Percentiles rank a stretch among this genome's conserved stretches.
phyloP scores from a whole-genome alignment of 2,329 filamentous ascomycete genomes.

The Aspergillus sp. region DNA sequence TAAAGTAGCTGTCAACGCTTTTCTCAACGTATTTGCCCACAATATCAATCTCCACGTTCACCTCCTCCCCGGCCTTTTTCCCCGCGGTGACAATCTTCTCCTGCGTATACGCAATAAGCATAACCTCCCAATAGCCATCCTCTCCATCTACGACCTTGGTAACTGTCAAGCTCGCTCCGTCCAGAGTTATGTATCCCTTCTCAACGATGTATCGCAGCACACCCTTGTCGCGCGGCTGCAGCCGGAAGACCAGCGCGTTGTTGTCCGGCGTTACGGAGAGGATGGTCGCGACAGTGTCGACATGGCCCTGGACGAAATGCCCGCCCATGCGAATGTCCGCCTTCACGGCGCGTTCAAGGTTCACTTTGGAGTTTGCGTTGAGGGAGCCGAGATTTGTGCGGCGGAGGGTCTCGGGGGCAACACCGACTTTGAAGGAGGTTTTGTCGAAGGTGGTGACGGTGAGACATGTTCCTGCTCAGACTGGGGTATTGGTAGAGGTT shows the following conservation, averaged over 20 bases:
- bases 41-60: constrained; percentile 92
- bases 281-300: constrained; percentile 80
- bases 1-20: constrained; percentile 73
- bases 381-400: constrained; percentile 87
- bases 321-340: constrained; percentile 93
- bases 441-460: constrained; percentile 69
- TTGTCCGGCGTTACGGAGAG: constrained; percentile 67
- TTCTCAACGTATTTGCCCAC: constrained; percentile 61
- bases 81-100: constrained; percentile 75
- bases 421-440: constrained; percentile 74
- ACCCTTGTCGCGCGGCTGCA: constrained; percentile 60
- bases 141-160: constrained; percentile 72
- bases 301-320: constrained; percentile 96
- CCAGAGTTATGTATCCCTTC: constrained; percentile 91
- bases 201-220: constrained; percentile 84
- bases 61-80: constrained; percentile 70
- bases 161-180: constrained; percentile 89
- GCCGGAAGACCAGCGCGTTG: constrained; percentile 79
- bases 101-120: constrained; percentile 96
- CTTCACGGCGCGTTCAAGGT: constrained; percentile 87
- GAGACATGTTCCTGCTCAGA: constrained; percentile 61
- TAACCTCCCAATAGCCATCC: constrained; percentile 85
- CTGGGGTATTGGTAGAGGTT: background rate
- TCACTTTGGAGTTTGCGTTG: constrained; percentile 59
- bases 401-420: constrained; percentile 90